phyloP scores from a whole-genome alignment of 768 basidiomycete species.

The Aureoboletus auriporus region DNA sequence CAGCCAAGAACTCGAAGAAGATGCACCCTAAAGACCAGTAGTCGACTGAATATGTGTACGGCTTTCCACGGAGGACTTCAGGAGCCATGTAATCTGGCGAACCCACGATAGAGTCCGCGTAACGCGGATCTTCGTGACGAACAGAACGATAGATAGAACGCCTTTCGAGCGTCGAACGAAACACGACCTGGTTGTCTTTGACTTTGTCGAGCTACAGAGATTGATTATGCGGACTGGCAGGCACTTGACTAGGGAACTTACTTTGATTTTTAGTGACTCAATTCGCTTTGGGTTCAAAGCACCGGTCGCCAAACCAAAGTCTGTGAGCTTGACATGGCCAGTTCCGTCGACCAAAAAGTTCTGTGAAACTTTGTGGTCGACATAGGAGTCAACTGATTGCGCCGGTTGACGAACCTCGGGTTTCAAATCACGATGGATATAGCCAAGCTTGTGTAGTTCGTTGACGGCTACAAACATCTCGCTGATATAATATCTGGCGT shows the following conservation, averaged over 20 bases:
- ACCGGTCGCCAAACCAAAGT: conserved; percentile 96
- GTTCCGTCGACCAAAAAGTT: conserved; percentile 96
- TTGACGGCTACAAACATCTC: conserved; percentile 97
- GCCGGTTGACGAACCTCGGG: conserved; percentile 68
- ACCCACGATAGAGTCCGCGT: conserved; percentile 96
- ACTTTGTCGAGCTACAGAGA: conserved; percentile 82
- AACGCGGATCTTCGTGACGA: conserved; percentile 84
- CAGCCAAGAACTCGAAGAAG: conserved; percentile 93
- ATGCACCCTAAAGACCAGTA: conserved; percentile 99
- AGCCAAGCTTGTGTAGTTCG: conserved; percentile 94
- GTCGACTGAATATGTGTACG: conserved; percentile 94
- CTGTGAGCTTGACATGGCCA: conserved; percentile 96
- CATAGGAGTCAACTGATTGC: too few species aligned
- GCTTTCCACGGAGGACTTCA: conserved; percentile 89
- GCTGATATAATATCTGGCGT: conserved; percentile 93
- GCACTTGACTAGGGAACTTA: conserved; percentile 25
- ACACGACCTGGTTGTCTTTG: conserved; percentile 87
- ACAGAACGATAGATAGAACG: conserved; percentile 93
- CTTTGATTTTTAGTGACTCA: conserved; percentile 91
- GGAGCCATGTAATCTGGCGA: conserved; percentile 99
- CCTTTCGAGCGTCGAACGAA: conserved; percentile 90
- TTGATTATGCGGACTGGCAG: conserved; percentile 2
- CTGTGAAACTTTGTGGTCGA: conserved; percentile 75
- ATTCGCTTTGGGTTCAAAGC: conserved; percentile 92
- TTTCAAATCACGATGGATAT: conserved; percentile 97